These are phyloP conservation scores for Stephanodiscus triporus DNA, from an alignment of 108 stramenopile species.

Conservation along the genomic window DNA sequence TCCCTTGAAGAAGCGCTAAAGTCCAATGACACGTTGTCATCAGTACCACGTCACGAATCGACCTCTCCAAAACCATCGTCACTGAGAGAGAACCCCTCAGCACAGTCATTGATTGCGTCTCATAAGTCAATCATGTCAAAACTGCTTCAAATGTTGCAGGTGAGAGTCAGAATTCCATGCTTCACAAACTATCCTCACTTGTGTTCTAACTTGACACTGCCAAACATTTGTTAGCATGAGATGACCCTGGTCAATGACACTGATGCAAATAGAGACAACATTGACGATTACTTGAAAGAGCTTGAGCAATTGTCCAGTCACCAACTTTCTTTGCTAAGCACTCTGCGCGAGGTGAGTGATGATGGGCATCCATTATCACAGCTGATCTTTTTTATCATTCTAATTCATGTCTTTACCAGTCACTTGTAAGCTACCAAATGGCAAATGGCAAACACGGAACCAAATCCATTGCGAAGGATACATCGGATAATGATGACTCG, in stretches of 20 bases:
- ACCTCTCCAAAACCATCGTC: conserved; percentile 15
- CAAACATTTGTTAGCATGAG: conserved; percentile 45
- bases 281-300: conserved; percentile 71
- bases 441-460: neutral
- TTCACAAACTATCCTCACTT: neutral
- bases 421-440: conserved; percentile 16
- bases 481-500: conserved; percentile 14
- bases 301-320: conserved; percentile 61
- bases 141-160: conserved; percentile 71
- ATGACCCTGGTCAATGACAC: conserved; percentile 70
- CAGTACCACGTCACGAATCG: neutral
- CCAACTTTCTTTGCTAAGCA: conserved; percentile 58
- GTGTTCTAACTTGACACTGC: neutral
- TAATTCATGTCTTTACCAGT: conserved; percentile 11
- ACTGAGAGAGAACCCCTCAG: conserved; percentile 25
- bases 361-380: neutral
- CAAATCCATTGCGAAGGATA: neutral
- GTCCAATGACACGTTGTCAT: conserved; percentile 11
- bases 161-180: conserved; percentile 5
- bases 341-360: conserved; percentile 53
- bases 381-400: neutral
- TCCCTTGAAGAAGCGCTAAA: conserved; percentile 27
- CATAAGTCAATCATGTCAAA: conserved; percentile 66
- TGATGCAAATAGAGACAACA: conserved; percentile 63
- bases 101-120: conserved; percentile 51